These are phyloP conservation scores for Paramarasmius palmivorus DNA, from an alignment of 1,284 basidiomycete genomes.

Conservation along the genomic window DNA sequence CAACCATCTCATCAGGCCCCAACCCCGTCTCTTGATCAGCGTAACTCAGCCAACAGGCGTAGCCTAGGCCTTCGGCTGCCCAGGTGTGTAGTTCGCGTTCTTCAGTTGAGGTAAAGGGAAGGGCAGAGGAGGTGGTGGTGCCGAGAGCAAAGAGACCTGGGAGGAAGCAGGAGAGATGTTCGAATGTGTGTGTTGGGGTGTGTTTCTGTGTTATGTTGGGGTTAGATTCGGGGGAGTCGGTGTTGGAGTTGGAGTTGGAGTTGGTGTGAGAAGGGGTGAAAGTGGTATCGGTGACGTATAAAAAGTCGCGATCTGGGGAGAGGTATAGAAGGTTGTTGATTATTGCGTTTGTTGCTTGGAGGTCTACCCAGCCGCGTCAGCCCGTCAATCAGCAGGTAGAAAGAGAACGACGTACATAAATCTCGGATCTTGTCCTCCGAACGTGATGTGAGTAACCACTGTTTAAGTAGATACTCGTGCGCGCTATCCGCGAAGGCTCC, in stretches of 20 bases:
- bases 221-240: no score
- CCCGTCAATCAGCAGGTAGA: neutral
- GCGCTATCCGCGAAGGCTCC: conserved; percentile 70
- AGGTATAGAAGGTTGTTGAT: conserved; percentile 67
- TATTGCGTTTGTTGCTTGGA: conserved; percentile 60
- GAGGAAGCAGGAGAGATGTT: conserved; percentile 80
- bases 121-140: conserved; percentile 48
- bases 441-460: conserved; percentile 63
- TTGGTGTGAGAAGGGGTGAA: conserved; percentile 1
- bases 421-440: conserved; percentile 59
- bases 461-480: conserved; percentile 77
- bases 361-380: conserved; percentile 42
- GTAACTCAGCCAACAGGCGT: conserved; percentile 67
- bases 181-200: conserved; percentile 54
- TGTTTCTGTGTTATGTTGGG: no score
- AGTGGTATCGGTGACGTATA: conserved; percentile 67
- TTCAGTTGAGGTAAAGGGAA: neutral
- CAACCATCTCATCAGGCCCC: conserved; percentile 59
- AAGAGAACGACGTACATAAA: conserved; percentile 51
- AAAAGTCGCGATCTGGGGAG: conserved; percentile 60
- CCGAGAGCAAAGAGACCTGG: conserved; percentile 76
- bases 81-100: conserved; percentile 46
- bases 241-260: no score
- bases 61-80: conserved; percentile 70
- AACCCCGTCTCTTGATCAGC: conserved; percentile 62